Conservation (phyloP, 352 stramenopile species). For the Saprolegnia parasitica region DNA sequence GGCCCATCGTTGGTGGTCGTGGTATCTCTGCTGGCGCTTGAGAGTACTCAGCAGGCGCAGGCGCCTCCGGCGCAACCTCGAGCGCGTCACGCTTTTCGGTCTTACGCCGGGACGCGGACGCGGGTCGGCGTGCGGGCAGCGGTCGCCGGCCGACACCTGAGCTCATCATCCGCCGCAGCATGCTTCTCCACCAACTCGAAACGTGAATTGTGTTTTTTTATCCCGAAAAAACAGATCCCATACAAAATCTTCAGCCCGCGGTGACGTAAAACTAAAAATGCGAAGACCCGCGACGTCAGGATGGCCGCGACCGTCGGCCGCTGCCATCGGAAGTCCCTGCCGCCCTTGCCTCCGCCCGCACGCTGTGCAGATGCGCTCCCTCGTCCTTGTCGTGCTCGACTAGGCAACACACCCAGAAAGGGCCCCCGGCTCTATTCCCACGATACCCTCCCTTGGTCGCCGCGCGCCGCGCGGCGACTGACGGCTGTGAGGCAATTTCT, state of each 20-base stretch:
- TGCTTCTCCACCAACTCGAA: neutral
- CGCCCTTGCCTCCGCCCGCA: too few species aligned
- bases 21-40: neutral
- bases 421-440: too few species aligned
- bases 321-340: too few species aligned
- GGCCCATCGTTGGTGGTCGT: slow-evolving; percentile 15
- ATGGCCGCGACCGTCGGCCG: too few species aligned
- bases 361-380: too few species aligned
- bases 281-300: too few species aligned
- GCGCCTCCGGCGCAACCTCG: neutral
- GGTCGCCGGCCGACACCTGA: neutral
- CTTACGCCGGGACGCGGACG: neutral
- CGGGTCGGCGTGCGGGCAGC: slow-evolving; percentile 10
- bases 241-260: neutral
- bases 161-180: slow-evolving; percentile 18
- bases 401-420: too few species aligned
- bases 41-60: slow-evolving; percentile 6
- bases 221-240: neutral
- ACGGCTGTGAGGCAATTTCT: too few species aligned
- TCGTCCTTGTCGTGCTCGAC: too few species aligned
- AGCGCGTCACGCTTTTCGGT: slow-evolving; percentile 17
- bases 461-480: too few species aligned
- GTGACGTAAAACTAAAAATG: neutral
- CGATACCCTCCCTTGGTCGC: too few species aligned
- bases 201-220: neutral